Conservation (phyloP, 2,329 filamentous ascomycete species). For the Emergomyces orientalis region DNA sequence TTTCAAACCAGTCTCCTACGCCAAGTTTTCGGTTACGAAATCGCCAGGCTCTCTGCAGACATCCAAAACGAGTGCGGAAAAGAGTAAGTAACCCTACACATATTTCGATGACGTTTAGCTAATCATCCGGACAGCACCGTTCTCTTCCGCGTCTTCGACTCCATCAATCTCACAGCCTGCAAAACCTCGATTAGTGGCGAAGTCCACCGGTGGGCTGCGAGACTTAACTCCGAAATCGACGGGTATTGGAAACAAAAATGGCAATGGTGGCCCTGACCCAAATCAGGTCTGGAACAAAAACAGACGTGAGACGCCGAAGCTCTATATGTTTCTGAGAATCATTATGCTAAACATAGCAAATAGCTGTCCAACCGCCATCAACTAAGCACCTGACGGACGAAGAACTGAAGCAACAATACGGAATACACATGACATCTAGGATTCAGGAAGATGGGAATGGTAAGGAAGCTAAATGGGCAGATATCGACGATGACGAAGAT, state of each 20-base stretch:
- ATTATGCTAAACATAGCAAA: slow-evolving; percentile 6
- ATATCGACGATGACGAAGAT: slow-evolving; percentile 60
- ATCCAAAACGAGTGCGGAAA: slow-evolving; percentile 44
- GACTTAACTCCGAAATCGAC: slow-evolving; percentile 43
- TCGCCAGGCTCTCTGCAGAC: slow-evolving; percentile 45
- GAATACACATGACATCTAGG: slow-evolving; percentile 57
- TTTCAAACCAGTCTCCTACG: slow-evolving; percentile 58
- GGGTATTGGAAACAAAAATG: slow-evolving; percentile 37
- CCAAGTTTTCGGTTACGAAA: slow-evolving; percentile 57
- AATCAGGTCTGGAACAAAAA: slow-evolving; percentile 64
- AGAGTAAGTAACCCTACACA: slow-evolving; percentile 34
- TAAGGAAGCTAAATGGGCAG: slow-evolving; percentile 59
- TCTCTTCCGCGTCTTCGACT: slow-evolving; percentile 30
- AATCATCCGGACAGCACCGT: slow-evolving; percentile 21
- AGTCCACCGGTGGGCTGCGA: slow-evolving; percentile 47
- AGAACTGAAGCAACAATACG: slow-evolving; percentile 59
- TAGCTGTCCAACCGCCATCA: slow-evolving; percentile 46
- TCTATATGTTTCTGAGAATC: background rate
- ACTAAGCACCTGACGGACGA: slow-evolving; percentile 59
- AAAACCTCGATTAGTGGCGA: slow-evolving; percentile 54
- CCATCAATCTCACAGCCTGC: slow-evolving; percentile 33
- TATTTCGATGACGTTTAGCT: background rate
- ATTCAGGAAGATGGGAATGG: slow-evolving; percentile 53
- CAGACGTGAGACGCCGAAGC: slow-evolving; percentile 40
- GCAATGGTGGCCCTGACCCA: slow-evolving; percentile 50